Conservation (phyloP, 352 stramenopile genomes). For the Phytophthora cryptogea region DNA sequence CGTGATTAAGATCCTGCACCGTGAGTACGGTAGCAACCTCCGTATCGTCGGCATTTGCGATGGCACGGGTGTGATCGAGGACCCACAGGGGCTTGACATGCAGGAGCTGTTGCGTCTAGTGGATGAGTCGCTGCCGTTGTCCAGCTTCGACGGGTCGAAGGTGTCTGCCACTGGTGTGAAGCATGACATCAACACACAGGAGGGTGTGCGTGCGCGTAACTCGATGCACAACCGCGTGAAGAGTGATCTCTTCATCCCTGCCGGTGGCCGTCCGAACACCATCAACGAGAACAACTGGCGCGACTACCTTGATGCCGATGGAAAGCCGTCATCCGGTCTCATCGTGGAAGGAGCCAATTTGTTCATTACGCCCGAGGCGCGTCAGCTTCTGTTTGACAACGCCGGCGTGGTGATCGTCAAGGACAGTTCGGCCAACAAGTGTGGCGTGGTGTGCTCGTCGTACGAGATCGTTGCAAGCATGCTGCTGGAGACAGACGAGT, state of each 20-base stretch:
- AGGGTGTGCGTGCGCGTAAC: slow-evolving; percentile 94
- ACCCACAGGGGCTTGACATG: slow-evolving; percentile 95
- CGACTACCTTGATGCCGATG: slow-evolving; percentile 65
- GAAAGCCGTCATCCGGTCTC: slow-evolving; percentile 78
- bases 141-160: slow-evolving; percentile 63
- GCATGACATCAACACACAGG: slow-evolving; percentile 81
- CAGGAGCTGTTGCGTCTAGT: slow-evolving; percentile 95
- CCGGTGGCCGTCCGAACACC: slow-evolving; percentile 79
- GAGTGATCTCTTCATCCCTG: slow-evolving; percentile 86
- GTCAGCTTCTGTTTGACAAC: slow-evolving; percentile 94
- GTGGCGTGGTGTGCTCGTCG: slow-evolving; percentile 83
- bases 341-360: slow-evolving; percentile 89
- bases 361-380: slow-evolving; percentile 84
- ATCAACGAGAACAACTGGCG: slow-evolving; percentile 90
- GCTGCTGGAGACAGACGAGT: slow-evolving; percentile 96
- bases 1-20: slow-evolving; percentile 97
- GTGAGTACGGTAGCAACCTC: slow-evolving; percentile 93
- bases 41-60: slow-evolving; percentile 93
- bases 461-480: slow-evolving; percentile 93
- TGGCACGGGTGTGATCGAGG: slow-evolving; percentile 94
- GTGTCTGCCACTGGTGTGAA: slow-evolving; percentile 58
- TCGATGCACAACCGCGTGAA: slow-evolving; percentile 97
- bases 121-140: slow-evolving; percentile 89
- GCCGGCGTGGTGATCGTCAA: slow-evolving; percentile 97
- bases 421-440: slow-evolving; percentile 95